Conservation (phyloP, 257 asterid genomes). For the Schizonepeta tenuifolia region DNA sequence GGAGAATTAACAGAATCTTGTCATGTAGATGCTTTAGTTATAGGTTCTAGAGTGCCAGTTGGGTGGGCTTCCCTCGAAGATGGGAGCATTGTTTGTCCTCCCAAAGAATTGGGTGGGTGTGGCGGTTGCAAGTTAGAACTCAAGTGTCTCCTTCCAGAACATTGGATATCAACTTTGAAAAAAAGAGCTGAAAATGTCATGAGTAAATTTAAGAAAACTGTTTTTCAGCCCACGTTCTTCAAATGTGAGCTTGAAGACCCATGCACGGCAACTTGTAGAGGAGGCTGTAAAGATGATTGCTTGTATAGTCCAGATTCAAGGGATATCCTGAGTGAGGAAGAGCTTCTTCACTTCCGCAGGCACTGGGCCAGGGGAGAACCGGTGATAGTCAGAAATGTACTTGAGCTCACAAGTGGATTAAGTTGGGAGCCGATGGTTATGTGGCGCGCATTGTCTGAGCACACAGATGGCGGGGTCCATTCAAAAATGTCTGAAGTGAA, state of each 20-base stretch:
- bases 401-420: conserved; percentile 70
- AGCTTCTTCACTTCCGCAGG: conserved; percentile 60
- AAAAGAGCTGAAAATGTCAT: conserved; percentile 47
- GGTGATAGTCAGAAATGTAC: conserved; percentile 71
- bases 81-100: conserved; percentile 63
- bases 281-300: conserved; percentile 52
- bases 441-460: conserved; percentile 90
- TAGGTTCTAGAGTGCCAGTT: conserved; percentile 36
- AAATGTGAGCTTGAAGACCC: conserved; percentile 38
- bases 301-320: conserved; percentile 66
- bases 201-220: conserved; percentile 34
- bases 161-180: conserved; percentile 65
- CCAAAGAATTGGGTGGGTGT: conserved; percentile 82
- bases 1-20: conserved; percentile 51
- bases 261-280: conserved; percentile 53
- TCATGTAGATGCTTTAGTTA: conserved; percentile 30
- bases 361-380: conserved; percentile 96
- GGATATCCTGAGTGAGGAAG: conserved; percentile 53
- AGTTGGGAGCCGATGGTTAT: conserved; percentile 99
- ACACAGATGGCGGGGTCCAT: conserved; percentile 40
- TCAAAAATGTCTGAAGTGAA: conserved; percentile 68
- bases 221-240: conserved; percentile 28
- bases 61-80: conserved; percentile 47
- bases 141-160: conserved; percentile 71
- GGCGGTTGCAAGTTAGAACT: conserved; percentile 69